Evolutionary conservation across 768 basidiomycete genomes (phyloP), one percentile per base, ranked within the genome.

Genomic region (Cystofilobasidium bisporidii): DNA sequence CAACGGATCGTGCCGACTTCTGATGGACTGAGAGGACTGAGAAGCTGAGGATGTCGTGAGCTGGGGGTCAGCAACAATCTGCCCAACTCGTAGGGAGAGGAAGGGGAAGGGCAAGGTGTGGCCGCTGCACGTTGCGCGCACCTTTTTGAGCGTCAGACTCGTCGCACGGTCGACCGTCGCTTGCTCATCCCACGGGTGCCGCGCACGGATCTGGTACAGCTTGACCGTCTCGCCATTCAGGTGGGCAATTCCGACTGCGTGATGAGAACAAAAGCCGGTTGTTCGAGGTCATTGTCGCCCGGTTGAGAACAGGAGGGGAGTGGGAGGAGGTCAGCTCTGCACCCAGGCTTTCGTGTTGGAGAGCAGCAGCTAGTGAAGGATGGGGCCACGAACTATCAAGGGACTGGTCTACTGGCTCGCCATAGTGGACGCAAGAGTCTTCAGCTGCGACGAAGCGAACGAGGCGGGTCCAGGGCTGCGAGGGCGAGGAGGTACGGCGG

Each of bases 1-100:
- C 76, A 77, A 3, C 77, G 68, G 40, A 79, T 76, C 1, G 77
- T 77, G 0, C 77, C 77, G n/a, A 75, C 75, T 59, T 78, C 76
- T 1, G 58, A 56, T 67, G 65, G 59, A 0, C 71, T 50, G 58
- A 79, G 59, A 1, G 77, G 77, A 24, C 70, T 72, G 56, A 78
- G 48, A 22, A 79, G 32, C 63, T 74, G 61, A 64, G 41, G 53
- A 32, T 48, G 43, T 5, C 5, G 43, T 8, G 43, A 15, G 4
- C 10, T 5, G 17, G 8, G 18, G 20, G 43, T 43, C 43, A 43
- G 43, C 43, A 22, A 8, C 17, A 3, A 43, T 11, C 43, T n/a
- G n/a, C n/a, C n/a, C n/a, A n/a, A n/a, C n/a, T n/a, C n/a, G n/a
- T n/a, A n/a, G n/a, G n/a, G 43, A 17, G 4, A 43, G 32, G 22